Evolutionary conservation across 139 green algal species (phyloP).

Genomic region (Nannochloris sp.): DNA sequence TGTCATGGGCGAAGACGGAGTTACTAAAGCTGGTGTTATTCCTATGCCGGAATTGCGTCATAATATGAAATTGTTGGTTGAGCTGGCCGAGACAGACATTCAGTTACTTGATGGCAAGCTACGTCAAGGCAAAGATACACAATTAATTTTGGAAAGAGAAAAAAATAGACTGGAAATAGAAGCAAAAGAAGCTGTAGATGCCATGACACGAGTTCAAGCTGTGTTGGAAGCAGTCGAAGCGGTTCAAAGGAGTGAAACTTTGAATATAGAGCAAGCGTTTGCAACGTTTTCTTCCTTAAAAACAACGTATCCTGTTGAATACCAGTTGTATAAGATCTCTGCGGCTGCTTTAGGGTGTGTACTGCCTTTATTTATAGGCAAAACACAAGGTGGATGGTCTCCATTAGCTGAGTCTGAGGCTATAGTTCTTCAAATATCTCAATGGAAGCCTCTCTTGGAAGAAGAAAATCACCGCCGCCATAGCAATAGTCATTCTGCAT

Average conservation of each 20-base stretch:
- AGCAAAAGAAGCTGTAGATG: neutral
- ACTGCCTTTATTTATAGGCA: constrained; percentile 30
- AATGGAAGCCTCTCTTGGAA: constrained; percentile 65
- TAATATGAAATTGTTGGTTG: constrained; percentile 92
- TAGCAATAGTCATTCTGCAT: neutral
- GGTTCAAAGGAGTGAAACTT: neutral
- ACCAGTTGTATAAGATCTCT: constrained; percentile 72
- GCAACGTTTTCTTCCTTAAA: constrained; percentile 20
- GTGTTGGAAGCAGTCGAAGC: constrained; percentile 1
- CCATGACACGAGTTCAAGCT: neutral
- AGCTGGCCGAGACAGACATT: constrained; percentile 85
- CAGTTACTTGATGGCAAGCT: constrained; percentile 15
- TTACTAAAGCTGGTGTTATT: constrained; percentile 6
- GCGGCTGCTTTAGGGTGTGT: constrained; percentile 60
- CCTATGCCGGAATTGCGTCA: constrained; percentile 97
- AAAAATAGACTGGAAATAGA: neutral
- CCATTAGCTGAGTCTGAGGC: constrained; percentile 46
- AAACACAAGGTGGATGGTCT: constrained; percentile 46
- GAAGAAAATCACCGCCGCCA: constrained; percentile 26
- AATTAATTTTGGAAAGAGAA: neutral
- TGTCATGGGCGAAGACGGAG: constrained; percentile 5
- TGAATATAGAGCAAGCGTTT: constrained; percentile 51
- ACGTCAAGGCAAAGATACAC: neutral
- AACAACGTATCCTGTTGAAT: constrained; percentile 62
- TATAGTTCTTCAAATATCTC: constrained; percentile 31